A percentile compares a stretch with the other conserved stretches of the same genome.
Evolutionary conservation across 208 protist genomes (phyloP).

Genomic region (Leishmania mexicana): DNA sequence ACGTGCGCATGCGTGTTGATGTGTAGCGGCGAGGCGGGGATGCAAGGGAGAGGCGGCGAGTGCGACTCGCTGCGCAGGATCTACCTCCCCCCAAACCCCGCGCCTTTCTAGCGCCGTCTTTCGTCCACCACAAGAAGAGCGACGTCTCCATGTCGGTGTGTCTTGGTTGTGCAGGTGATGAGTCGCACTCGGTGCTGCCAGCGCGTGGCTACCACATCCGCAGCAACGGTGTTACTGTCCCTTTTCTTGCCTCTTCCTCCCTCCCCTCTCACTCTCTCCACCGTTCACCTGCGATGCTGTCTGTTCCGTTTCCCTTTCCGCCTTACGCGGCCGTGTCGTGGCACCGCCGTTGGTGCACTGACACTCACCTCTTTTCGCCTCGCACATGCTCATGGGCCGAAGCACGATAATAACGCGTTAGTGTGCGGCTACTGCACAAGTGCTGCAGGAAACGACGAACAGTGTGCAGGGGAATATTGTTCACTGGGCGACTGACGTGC

Average conservation of each 20-base stretch:
- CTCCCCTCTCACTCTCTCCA: not conserved
- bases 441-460: not conserved
- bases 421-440: not conserved
- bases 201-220: not conserved
- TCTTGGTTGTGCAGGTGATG: not conserved
- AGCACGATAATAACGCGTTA: not conserved
- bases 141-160: not conserved
- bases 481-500: not conserved
- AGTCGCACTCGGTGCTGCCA: not conserved
- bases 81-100: not conserved
- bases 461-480: not conserved
- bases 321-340: not conserved
- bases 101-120: not conserved
- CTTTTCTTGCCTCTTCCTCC: not conserved
- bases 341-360: not conserved
- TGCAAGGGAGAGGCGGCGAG: not conserved
- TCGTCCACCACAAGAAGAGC: not conserved
- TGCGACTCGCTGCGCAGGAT: not conserved
- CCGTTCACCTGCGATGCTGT: not conserved
- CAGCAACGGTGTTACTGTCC: not conserved
- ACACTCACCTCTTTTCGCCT: not conserved
- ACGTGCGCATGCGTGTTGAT: not conserved
- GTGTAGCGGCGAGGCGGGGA: not conserved
- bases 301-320: not conserved
- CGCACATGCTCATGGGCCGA: not conserved